Evolutionary conservation across 164 flowering plant genomes (phyloP).

Genomic region (Vitis vinifera): ASM3070453v1 NC_081805.1:5024501-5025000

Average conservation of each 20-base stretch:
- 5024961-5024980: no score
- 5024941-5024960: no score
- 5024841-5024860: no score
- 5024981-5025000: no score
- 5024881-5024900: no score
- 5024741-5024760: neutral
- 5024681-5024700: slow-evolving; percentile 16
- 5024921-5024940: no score
- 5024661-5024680: slow-evolving; percentile 1
- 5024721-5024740: neutral
- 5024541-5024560: slow-evolving; percentile 42
- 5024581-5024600: slow-evolving; percentile 71
- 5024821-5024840: no score
- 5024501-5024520: slow-evolving; percentile 62
- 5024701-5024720: slow-evolving; percentile 7
- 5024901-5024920: no score
- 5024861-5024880: no score
- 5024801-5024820: neutral
- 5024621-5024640: slow-evolving; percentile 64
- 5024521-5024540: slow-evolving; percentile 51
- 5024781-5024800: neutral
- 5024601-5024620: slow-evolving; percentile 61
- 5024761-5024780: no score
- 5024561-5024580: slow-evolving; percentile 62
- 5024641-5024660: slow-evolving; percentile 7